Percentiles rank a stretch among this genome's conserved stretches.
Evolutionary conservation across 2,329 filamentous ascomycete species (phyloP).

Genomic region (Acrocalymma vagum): DNA sequence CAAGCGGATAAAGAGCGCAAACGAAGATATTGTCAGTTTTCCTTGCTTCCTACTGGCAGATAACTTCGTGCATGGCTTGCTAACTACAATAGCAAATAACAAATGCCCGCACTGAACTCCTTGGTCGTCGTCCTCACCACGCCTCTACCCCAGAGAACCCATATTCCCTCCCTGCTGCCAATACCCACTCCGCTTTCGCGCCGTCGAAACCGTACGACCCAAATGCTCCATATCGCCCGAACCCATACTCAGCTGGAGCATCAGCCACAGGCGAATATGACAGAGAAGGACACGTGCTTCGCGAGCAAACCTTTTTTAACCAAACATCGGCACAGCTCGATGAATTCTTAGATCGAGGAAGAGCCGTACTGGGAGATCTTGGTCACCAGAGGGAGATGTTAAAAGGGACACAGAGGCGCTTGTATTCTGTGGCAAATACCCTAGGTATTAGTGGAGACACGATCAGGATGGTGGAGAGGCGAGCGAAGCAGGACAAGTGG

Average conservation of each 20-base stretch:
- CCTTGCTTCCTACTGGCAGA: not conserved
- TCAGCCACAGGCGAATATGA: constrained; percentile 62
- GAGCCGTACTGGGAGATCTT: constrained; percentile 88
- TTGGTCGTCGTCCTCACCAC: constrained; percentile 83
- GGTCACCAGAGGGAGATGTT: constrained; percentile 92
- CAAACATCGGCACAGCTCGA: constrained; percentile 86
- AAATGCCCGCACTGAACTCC: constrained; percentile 80
- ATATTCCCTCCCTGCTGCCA: constrained; percentile 64
- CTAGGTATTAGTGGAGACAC: constrained; percentile 93
- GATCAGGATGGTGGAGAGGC: constrained; percentile 93
- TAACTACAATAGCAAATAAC: constrained; percentile 58
- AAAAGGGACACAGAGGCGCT: constrained; percentile 88
- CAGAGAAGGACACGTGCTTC: constrained; percentile 82
- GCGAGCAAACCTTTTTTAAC: constrained; percentile 88
- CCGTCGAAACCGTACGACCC: constrained; percentile 37
- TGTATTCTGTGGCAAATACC: constrained; percentile 95
- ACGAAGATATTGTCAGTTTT: constrained; percentile 72
- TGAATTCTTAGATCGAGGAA: constrained; percentile 90
- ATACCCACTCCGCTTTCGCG: constrained; percentile 39
- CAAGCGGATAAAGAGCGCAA: constrained; percentile 76
- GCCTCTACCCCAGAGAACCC: constrained; percentile 90
- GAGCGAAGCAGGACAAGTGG: constrained; percentile 96
- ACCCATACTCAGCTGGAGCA: constrained; percentile 50
- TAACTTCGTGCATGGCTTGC: not conserved
- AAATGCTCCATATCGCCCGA: constrained; percentile 46